Conservation (phyloP, 345 rosid species). For the Citrus unshiu region DNA sequence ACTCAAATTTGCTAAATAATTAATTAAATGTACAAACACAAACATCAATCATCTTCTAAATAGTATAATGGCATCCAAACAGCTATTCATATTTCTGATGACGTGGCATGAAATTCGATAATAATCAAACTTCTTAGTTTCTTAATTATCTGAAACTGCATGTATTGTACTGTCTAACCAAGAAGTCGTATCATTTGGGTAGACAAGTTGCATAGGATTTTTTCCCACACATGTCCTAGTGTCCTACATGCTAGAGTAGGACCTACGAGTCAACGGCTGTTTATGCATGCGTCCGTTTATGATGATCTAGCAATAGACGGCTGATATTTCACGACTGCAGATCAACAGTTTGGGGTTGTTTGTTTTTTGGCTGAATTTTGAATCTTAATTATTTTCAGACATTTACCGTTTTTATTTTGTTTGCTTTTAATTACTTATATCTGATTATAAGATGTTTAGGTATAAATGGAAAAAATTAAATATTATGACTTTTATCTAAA, state of each 20-base stretch:
- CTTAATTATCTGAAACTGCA: not conserved
- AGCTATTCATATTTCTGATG: not conserved
- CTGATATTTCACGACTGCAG: not conserved
- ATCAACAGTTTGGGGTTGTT: not conserved
- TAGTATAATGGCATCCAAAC: too few species aligned
- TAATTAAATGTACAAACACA: too few species aligned
- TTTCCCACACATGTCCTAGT: not conserved
- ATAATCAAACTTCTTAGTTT: not conserved
- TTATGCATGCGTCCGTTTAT: not conserved
- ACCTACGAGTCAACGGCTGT: not conserved
- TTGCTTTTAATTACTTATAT: too few species aligned
- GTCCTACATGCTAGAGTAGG: not conserved
- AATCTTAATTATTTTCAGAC: too few species aligned
- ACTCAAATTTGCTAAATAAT: too few species aligned
- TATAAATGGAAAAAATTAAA: rapidly evolving
- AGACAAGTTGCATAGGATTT: not conserved
- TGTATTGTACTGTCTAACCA: not conserved
- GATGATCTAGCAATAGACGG: not conserved
- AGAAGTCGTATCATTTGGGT: not conserved
- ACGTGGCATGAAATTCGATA: not conserved
- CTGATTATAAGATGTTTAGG: too few species aligned
- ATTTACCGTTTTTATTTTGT: too few species aligned
- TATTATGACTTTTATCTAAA: too few species aligned
- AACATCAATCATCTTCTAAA: too few species aligned
- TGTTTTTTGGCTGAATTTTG: too few species aligned